Evolutionary conservation across 768 basidiomycete species (phyloP).

Genomic region (Leccinellum albellum): DNA sequence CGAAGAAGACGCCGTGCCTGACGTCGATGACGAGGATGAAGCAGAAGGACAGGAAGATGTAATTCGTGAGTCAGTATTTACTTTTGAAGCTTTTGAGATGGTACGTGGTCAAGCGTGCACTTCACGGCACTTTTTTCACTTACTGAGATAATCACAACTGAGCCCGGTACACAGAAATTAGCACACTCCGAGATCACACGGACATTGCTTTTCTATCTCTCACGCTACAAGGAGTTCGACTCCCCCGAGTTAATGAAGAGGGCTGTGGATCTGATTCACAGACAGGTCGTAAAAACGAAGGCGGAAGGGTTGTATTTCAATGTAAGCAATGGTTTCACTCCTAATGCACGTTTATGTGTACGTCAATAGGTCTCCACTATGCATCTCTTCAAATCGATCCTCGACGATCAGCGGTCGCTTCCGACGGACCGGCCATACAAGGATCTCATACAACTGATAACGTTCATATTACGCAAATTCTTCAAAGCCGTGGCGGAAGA

Average conservation of each 20-base stretch:
- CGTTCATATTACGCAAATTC: constrained; percentile 85
- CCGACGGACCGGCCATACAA: constrained; percentile 76
- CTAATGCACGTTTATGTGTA: constrained; percentile 13
- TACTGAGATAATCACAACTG: constrained; percentile 19
- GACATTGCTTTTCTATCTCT: constrained; percentile 79
- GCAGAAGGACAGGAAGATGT: constrained; percentile 58
- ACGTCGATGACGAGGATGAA: constrained; percentile 63
- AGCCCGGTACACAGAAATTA: constrained; percentile 63
- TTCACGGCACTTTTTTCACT: constrained; percentile 11
- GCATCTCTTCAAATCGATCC: constrained; percentile 80
- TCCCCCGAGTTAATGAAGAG: constrained; percentile 81
- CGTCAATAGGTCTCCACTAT: constrained; percentile 77
- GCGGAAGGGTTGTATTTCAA: constrained; percentile 96
- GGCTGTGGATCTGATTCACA: constrained; percentile 83
- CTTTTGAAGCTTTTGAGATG: constrained; percentile 87
- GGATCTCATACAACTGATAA: constrained; percentile 81
- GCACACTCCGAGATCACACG: constrained; percentile 81
- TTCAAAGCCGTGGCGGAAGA: constrained; percentile 89
- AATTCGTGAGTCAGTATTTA: constrained; percentile 82
- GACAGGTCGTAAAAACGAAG: constrained; percentile 86
- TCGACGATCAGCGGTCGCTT: constrained; percentile 75
- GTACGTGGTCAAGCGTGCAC: constrained; percentile 42
- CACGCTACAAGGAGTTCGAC: constrained; percentile 78
- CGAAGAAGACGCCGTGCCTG: constrained; percentile 63
- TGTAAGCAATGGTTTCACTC: constrained; percentile 40